These are phyloP conservation scores for Phanerochaete carnosa DNA, from an alignment of 768 basidiomycete genomes.

Conservation along the genomic window DNA sequence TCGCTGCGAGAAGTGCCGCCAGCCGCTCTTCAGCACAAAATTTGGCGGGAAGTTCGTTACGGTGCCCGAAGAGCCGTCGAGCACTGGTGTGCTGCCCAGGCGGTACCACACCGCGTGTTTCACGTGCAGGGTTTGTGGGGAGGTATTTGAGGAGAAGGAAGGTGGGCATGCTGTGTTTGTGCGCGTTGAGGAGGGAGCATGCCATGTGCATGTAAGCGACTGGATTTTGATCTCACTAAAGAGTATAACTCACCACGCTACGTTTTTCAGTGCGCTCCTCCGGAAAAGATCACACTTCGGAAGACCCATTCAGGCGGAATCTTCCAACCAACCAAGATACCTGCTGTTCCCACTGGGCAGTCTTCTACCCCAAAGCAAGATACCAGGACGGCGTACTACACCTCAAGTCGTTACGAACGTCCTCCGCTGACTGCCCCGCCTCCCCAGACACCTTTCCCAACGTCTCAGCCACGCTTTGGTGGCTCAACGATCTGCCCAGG, in stretches of 20 bases:
- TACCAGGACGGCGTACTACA: constrained; percentile 18
- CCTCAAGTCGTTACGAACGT: constrained; percentile 37
- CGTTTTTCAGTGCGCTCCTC: constrained; percentile 40
- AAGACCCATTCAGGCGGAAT: constrained; percentile 11
- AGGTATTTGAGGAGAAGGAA: constrained; percentile 56
- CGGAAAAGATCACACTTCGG: constrained; percentile 39
- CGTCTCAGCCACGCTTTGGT: constrained; percentile 46
- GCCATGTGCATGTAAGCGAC: constrained; percentile 56
- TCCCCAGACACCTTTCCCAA: constrained; percentile 33
- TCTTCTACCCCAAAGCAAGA: constrained; percentile 19
- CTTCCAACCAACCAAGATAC: constrained; percentile 11
- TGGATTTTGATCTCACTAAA: constrained; percentile 8
- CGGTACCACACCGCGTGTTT: constrained; percentile 78
- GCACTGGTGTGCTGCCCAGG: constrained; percentile 43
- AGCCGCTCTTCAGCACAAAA: constrained; percentile 52
- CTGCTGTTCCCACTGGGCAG: constrained; percentile 11
- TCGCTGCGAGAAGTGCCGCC: constrained; percentile 58
- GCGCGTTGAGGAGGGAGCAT: constrained; percentile 58
- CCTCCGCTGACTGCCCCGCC: constrained; percentile 36
- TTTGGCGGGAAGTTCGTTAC: constrained; percentile 69
- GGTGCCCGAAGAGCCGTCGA: constrained; percentile 48
- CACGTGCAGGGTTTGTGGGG: constrained; percentile 63
- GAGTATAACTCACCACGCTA: not conserved
- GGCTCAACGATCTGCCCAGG: constrained; percentile 66
- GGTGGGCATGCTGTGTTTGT: constrained; percentile 73